Evolutionary conservation across 306 rosid genomes (phyloP), one percentile per base, ranked within the genome.

Genomic region (Styphnolobium japonicum): DNA sequence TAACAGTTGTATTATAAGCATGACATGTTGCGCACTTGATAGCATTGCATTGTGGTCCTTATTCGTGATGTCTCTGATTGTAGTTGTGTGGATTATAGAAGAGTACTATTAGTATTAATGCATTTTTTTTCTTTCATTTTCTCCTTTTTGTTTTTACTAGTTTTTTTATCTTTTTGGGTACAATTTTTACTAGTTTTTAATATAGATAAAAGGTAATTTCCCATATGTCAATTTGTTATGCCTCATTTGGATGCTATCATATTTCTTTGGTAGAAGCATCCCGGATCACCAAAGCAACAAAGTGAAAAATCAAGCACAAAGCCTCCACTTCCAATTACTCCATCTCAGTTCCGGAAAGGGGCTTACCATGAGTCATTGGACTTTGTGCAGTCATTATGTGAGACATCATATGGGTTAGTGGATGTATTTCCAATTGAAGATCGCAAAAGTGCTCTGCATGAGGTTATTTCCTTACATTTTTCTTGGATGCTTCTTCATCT

Each of bases 391-490:
- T 88, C 99, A 67, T 80, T 96, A 79, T 96, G 99, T 66, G 99
- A 96, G 67, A 96, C 93, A 22, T 96, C 99, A 71, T 93, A 79
- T 85, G 97, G 98, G 42, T 89, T 96, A 86, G 98, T 96, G 87
- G 99, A 96, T 84, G 88, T 96, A 81, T 96, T 91, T 90, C 98
- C 99, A 40, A 66, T 85, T 89, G 98, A 96, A 86, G 99, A 93
- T 88, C 99, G 99, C 79, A 96, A 93, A 79, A 90, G 89, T 89
- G 93, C 98, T 73, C 98, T 96, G 73, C 80, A 82, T 73, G 99
- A 96, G 99, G 99, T 96, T 71, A 71, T 73, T 85, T 80, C 63
- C 71, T 22, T 49, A n/a, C 36, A 78, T 66, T 29, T 49, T 70
- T 49, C 78, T 55, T 85, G 63, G 39, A 72, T 75, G 49, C 60